Evolutionary conservation across 352 stramenopile genomes (phyloP).

Genomic region (Phytophthora litchii): DNA sequence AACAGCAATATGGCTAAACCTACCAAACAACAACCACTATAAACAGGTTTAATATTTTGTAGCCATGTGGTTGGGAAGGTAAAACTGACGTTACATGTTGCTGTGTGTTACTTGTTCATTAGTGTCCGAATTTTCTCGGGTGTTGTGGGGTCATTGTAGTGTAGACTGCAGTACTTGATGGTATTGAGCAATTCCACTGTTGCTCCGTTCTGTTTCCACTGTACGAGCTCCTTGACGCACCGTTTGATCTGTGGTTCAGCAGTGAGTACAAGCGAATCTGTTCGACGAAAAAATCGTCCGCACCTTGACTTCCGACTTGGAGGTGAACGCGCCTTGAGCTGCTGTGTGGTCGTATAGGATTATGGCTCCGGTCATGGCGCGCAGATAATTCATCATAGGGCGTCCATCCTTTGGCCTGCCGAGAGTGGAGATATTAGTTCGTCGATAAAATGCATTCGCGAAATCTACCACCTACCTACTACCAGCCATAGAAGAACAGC

Average conservation of each 20-base stretch:
- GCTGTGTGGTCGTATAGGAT: constrained; percentile 64
- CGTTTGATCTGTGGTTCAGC: constrained; percentile 54
- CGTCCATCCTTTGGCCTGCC: constrained; percentile 45
- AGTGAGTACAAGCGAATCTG: background rate
- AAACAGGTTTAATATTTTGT: constrained; percentile 5
- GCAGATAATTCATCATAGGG: constrained; percentile 51
- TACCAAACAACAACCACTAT: no score
- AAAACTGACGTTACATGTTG: constrained; percentile 1
- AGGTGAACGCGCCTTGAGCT: constrained; percentile 50
- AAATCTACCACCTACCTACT: constrained; percentile 10
- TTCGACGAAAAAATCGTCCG: background rate
- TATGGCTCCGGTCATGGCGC: constrained; percentile 61
- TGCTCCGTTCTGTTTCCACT: constrained; percentile 41
- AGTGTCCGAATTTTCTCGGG: constrained; percentile 52
- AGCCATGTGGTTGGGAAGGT: no score
- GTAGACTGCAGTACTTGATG: constrained; percentile 60
- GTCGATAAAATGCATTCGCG: background rate
- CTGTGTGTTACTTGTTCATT: constrained; percentile 36
- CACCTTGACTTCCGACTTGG: constrained; percentile 67
- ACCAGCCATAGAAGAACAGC: constrained; percentile 40
- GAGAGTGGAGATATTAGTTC: background rate
- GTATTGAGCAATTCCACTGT: constrained; percentile 50
- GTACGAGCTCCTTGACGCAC: constrained; percentile 58
- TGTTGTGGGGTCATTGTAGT: constrained; percentile 57
- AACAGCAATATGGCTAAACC: no score